phyloP scores from a whole-genome alignment of 345 rosid genomes.

The Sapria himalayana region DNA sequence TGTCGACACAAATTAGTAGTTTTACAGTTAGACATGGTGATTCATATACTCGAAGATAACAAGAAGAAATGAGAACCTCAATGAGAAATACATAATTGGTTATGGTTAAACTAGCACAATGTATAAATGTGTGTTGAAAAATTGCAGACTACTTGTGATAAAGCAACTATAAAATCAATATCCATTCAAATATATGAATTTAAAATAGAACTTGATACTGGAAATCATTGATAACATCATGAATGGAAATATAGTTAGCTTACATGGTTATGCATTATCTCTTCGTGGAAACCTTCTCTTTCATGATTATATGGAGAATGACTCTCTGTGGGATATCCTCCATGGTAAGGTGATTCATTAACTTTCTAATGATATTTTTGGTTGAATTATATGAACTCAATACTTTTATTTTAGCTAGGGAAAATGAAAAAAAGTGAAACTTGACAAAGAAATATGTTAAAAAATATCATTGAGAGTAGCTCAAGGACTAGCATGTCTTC shows the following conservation, averaged over 20 bases:
- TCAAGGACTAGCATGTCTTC: constrained; percentile 91
- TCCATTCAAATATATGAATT: constrained; percentile 48
- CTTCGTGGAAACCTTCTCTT: constrained; percentile 72
- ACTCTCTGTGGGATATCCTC: constrained; percentile 88
- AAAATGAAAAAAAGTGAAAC: constrained; percentile 60
- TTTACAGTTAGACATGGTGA: constrained; percentile 90
- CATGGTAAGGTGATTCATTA: constrained; percentile 31
- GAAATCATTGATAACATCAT: constrained; percentile 81
- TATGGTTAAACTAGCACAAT: constrained; percentile 87
- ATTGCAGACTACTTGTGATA: constrained; percentile 74
- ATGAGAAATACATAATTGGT: constrained; percentile 53
- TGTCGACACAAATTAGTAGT: constrained; percentile 70
- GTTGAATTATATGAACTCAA: background rate
- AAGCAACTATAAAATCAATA: constrained; percentile 64
- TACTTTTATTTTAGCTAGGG: constrained; percentile 31
- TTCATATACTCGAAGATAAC: constrained; percentile 74
- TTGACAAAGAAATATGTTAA: constrained; percentile 80
- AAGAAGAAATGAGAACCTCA: constrained; percentile 66
- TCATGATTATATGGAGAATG: constrained; percentile 90
- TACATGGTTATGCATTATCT: constrained; percentile 75
- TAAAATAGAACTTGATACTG: constrained; percentile 82
- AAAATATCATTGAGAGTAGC: constrained; percentile 81
- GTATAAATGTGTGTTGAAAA: constrained; percentile 57
- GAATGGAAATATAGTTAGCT: constrained; percentile 71
- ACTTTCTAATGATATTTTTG: background rate